phyloP scores from a whole-genome alignment of 1,284 basidiomycete genomes.

The Marasmius oreades region DNA sequence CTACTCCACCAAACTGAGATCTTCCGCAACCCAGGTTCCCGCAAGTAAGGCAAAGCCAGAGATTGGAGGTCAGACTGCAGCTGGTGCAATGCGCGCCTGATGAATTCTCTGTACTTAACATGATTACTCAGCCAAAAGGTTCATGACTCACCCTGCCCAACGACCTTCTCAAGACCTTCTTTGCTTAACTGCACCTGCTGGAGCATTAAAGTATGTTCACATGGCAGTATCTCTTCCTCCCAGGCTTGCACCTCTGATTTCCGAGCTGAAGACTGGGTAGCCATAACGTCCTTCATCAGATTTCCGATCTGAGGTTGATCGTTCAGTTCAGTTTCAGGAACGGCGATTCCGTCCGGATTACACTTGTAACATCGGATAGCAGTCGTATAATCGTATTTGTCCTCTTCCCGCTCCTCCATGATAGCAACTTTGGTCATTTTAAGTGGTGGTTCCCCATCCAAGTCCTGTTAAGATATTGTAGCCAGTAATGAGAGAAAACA shows the following conservation, averaged over 20 bases:
- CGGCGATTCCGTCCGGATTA: conserved; percentile 48
- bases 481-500: not conserved
- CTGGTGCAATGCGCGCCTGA: conserved; percentile 66
- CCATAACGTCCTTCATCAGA: conserved; percentile 74
- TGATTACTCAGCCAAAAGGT: not conserved
- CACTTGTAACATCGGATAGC: conserved; percentile 79
- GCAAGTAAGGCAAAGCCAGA: conserved; percentile 95
- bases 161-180: conserved; percentile 1
- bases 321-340: not conserved
- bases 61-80: conserved; percentile 83
- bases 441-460: conserved; percentile 76
- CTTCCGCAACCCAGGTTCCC: conserved; percentile 95
- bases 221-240: conserved; percentile 91
- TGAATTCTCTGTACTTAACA: not conserved
- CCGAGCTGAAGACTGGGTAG: conserved; percentile 83
- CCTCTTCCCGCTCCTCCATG: conserved; percentile 79
- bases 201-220: conserved; percentile 84
- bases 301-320: conserved; percentile 40
- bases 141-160: not conserved
- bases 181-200: conserved; percentile 46
- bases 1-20: conserved; percentile 80
- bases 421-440: conserved; percentile 92
- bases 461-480: conserved; percentile 30
- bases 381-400: conserved; percentile 77
- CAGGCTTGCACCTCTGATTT: conserved; percentile 96